Percentiles rank a stretch among this genome's conserved stretches.
Evolutionary conservation across 805 yeast species (phyloP).

Genomic region (Candida awuae): DNA sequence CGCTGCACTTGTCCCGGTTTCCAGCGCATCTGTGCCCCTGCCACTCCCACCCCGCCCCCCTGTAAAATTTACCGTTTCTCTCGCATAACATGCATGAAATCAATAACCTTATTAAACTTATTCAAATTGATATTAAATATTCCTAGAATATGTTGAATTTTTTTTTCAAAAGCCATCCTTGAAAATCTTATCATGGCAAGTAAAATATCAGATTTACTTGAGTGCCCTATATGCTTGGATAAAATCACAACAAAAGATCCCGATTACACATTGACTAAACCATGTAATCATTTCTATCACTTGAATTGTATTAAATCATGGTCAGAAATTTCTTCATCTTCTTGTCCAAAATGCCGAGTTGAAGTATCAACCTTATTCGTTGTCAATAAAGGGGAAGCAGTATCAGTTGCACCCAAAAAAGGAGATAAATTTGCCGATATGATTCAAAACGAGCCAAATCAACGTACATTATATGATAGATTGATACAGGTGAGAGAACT

Average conservation of each 20-base stretch:
- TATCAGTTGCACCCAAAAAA: conserved; percentile 1
- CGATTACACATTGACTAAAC: conserved; percentile 23
- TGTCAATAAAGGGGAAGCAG: conserved; percentile 17
- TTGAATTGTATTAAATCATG: conserved; percentile 30
- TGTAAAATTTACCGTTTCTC: too few species aligned
- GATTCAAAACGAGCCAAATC: too few species aligned
- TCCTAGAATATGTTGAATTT: background rate
- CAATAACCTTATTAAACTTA: too few species aligned
- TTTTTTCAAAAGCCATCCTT: background rate
- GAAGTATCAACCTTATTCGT: conserved; percentile 21
- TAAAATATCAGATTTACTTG: conserved; percentile 7
- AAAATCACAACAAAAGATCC: conserved; percentile 17
- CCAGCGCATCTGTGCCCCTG: too few species aligned
- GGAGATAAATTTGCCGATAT: conserved; percentile 7
- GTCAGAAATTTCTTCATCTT: conserved; percentile 28
- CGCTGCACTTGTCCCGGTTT: too few species aligned
- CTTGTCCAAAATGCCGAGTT: conserved; percentile 30
- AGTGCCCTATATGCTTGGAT: conserved; percentile 30
- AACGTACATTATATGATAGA: too few species aligned
- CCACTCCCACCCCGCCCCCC: too few species aligned
- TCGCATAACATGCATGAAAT: too few species aligned
- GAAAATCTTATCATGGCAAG: background rate
- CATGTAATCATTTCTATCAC: conserved; percentile 30
- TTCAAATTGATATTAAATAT: too few species aligned
- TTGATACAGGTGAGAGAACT: too few species aligned